Evolutionary conservation across 2,329 filamentous ascomycete genomes (phyloP).

Genomic region (Didymellaceae sp.): DNA sequence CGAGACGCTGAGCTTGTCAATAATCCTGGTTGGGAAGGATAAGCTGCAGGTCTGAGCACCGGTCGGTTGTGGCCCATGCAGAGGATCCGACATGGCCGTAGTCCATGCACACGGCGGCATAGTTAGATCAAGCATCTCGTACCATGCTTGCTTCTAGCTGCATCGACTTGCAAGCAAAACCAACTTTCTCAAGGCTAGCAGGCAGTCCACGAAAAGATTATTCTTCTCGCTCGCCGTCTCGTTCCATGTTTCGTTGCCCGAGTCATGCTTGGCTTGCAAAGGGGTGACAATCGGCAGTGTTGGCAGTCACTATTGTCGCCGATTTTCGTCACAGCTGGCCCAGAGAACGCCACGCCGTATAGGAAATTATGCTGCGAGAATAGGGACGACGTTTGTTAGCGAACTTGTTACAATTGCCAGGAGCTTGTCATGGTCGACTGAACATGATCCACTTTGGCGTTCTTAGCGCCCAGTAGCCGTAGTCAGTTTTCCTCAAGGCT

Average conservation of each 20-base stretch:
- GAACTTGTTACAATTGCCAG: conserved; percentile 7
- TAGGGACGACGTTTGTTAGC: not conserved
- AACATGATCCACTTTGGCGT: conserved; percentile 5
- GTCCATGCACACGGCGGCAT: conserved; percentile 9
- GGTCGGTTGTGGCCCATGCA: conserved; percentile 5
- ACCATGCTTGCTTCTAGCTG: conserved; percentile 6
- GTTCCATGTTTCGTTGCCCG: not conserved
- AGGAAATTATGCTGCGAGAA: conserved; percentile 1
- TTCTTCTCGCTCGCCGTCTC: not conserved
- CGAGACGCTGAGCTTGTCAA: conserved; percentile 3
- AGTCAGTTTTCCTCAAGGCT: conserved; percentile 1
- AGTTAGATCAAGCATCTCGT: too few relatives aligned
- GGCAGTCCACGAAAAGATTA: not conserved
- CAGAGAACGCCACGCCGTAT: conserved; percentile 9
- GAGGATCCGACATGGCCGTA: conserved; percentile 7
- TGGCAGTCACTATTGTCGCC: not conserved
- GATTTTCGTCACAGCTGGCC: not conserved
- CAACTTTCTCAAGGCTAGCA: not conserved
- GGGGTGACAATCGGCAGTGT: not conserved
- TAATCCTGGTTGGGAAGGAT: conserved; percentile 3
- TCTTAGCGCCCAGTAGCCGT: not conserved
- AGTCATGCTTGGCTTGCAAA: conserved; percentile 13
- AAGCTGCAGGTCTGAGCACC: conserved; percentile 10
- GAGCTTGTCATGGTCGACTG: conserved; percentile 1
- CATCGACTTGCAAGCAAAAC: conserved; percentile 4